Conservation (phyloP, 2,329 filamentous ascomycete genomes). For the Ophiocordyceps camponoti-saundersi region DNA sequence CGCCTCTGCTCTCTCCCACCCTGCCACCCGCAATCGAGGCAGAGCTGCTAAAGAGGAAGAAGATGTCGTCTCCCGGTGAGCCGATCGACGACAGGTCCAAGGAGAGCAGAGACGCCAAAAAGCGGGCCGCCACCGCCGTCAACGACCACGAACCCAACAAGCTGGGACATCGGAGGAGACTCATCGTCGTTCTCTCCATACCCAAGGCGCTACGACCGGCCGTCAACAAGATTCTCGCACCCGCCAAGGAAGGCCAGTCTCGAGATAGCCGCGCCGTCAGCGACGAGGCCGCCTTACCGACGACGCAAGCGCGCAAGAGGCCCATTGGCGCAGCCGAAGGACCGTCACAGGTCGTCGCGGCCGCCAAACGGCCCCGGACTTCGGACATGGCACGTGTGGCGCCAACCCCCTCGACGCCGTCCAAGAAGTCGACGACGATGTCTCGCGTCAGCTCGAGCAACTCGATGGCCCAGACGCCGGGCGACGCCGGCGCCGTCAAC, state of each 20-base stretch:
- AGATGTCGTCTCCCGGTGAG: constrained; percentile 8
- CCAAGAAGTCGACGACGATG: constrained; percentile 33
- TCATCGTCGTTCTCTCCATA: constrained; percentile 30
- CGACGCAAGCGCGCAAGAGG: constrained; percentile 27
- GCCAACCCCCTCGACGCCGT: constrained; percentile 30
- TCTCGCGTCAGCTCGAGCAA: constrained; percentile 35
- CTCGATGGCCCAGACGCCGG: constrained; percentile 33
- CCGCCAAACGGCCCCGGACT: constrained; percentile 24
- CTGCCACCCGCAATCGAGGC: constrained; percentile 33
- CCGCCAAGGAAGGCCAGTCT: constrained; percentile 8
- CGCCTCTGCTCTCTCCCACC: constrained; percentile 37
- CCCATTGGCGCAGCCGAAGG: constrained; percentile 21
- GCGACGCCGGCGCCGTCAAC: constrained; percentile 20
- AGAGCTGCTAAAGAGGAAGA: constrained; percentile 15
- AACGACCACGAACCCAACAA: constrained; percentile 16
- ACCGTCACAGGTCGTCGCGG: constrained; percentile 17
- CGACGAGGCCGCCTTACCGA: constrained; percentile 17
- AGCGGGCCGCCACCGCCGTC: constrained; percentile 10
- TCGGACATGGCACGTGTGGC: constrained; percentile 20
- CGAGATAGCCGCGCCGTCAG: constrained; percentile 16
- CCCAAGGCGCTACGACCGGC: constrained; percentile 25
- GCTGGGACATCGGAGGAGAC: constrained; percentile 8
- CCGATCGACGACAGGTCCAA: constrained; percentile 6
- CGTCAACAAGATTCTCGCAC: constrained; percentile 19
- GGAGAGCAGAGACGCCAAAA: constrained; percentile 10